phyloP scores from a whole-genome alignment of 2,329 filamentous ascomycete genomes.

The Ceratocystiopsis sp. region DNA sequence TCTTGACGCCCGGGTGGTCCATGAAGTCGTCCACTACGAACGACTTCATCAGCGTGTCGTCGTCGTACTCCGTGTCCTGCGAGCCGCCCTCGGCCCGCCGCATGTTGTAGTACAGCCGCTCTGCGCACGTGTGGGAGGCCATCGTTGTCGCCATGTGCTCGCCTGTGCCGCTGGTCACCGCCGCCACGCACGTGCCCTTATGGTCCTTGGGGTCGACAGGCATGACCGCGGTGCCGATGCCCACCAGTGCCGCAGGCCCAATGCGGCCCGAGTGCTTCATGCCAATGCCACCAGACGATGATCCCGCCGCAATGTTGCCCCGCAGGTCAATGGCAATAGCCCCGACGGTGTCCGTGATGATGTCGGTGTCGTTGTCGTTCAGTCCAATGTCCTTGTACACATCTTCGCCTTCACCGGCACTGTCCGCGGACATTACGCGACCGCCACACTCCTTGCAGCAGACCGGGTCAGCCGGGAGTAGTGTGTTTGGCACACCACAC shows the following conservation, averaged over 20 bases:
- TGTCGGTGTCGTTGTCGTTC: slow-evolving; percentile 21
- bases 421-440: too few species aligned
- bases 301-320: slow-evolving; percentile 82
- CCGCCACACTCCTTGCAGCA: too few species aligned
- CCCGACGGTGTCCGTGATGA: slow-evolving; percentile 82
- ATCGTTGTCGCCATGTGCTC: slow-evolving; percentile 96
- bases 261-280: slow-evolving; percentile 93
- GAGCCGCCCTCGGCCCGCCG: slow-evolving; percentile 41
- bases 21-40: slow-evolving; percentile 88
- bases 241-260: slow-evolving; percentile 83
- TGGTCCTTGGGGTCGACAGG: slow-evolving; percentile 55
- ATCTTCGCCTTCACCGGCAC: neutral
- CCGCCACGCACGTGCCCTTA: slow-evolving; percentile 54
- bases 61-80: slow-evolving; percentile 53
- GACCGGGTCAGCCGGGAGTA: too few species aligned
- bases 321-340: slow-evolving; percentile 79
- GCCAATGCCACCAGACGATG: slow-evolving; percentile 91
- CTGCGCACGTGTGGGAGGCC: slow-evolving; percentile 73
- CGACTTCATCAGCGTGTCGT: slow-evolving; percentile 53
- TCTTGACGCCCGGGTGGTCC: slow-evolving; percentile 68
- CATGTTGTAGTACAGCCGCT: slow-evolving; percentile 60
- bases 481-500: too few species aligned
- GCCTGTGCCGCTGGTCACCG: slow-evolving; percentile 84
- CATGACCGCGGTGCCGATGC: slow-evolving; percentile 80
- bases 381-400: neutral